These are phyloP conservation scores for Mortierella sp. DNA, from an alignment of 371 early-diverging fungal genomes.

Conservation along the genomic window DNA sequence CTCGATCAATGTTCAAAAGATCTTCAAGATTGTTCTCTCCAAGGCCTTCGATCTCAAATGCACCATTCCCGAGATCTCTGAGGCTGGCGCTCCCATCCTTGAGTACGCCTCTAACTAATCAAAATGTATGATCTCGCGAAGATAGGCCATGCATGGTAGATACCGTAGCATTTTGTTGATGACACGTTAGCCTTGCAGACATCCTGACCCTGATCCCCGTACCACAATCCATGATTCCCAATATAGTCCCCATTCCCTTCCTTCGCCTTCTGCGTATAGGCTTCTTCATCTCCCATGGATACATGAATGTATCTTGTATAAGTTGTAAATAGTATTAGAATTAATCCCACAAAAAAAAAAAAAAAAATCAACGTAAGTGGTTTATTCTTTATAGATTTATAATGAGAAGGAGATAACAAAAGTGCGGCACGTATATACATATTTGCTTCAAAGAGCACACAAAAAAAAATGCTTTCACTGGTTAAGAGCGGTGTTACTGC, in stretches of 20 bases:
- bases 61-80: slow-evolving; percentile 91
- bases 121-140: no score
- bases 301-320: not conserved
- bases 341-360: not conserved
- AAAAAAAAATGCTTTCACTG: slow-evolving; percentile 5
- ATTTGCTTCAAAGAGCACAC: not conserved
- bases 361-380: no score
- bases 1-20: slow-evolving; percentile 96
- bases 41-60: slow-evolving; percentile 95
- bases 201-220: no score
- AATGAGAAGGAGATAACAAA: not conserved
- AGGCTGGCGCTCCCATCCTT: slow-evolving; percentile 92
- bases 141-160: no score
- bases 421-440: no score
- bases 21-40: slow-evolving; percentile 95
- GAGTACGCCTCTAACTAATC: slow-evolving; percentile 68
- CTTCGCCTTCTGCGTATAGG: no score
- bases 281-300: no score
- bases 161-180: not conserved
- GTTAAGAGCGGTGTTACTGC: slow-evolving; percentile 42
- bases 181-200: not conserved
- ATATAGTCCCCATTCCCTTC: not conserved
- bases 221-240: not conserved
- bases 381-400: not conserved
- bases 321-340: no score